A percentile compares a stretch with the other conserved stretches of the same genome.
Conservation (phyloP, 2,329 filamentous ascomycete genomes). For the Exophiala dermatitidis region DNA sequence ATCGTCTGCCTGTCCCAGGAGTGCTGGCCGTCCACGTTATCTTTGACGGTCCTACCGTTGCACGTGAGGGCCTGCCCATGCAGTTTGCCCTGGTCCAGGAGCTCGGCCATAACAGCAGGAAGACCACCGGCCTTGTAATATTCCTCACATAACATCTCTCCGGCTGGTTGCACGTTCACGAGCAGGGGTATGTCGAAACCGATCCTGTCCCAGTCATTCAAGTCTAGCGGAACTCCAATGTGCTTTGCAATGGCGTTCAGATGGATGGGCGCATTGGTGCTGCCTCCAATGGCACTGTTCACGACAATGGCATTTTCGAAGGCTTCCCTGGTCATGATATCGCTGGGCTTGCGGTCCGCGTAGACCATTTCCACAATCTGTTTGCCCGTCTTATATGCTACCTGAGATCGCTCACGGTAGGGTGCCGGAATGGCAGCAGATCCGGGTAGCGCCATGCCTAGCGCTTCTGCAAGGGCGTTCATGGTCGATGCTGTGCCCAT, state of each 20-base stretch:
- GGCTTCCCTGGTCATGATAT: conserved; percentile 49
- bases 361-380: conserved; percentile 48
- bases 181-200: conserved; percentile 47
- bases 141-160: conserved; percentile 48
- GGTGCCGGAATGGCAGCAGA: conserved; percentile 47
- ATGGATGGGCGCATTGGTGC: conserved; percentile 52
- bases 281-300: conserved; percentile 51
- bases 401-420: conserved; percentile 44
- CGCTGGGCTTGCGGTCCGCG: conserved; percentile 45
- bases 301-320: conserved; percentile 52
- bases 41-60: conserved; percentile 42
- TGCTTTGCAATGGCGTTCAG: conserved; percentile 50
- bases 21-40: conserved; percentile 41
- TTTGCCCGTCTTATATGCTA: conserved; percentile 44
- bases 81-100: conserved; percentile 44
- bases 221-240: conserved; percentile 43
- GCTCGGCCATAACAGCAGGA: conserved; percentile 48
- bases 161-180: conserved; percentile 50
- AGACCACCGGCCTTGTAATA: conserved; percentile 50
- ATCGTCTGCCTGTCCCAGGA: conserved; percentile 48
- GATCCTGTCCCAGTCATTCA: conserved; percentile 50
- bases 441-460: conserved; percentile 48
- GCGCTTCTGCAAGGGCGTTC: conserved; percentile 47
- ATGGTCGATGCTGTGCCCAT: conserved; percentile 51
- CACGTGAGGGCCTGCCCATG: conserved; percentile 40